phyloP scores from a whole-genome alignment of 345 rosid species.

The Euphorbia pulcherrima region DNA sequence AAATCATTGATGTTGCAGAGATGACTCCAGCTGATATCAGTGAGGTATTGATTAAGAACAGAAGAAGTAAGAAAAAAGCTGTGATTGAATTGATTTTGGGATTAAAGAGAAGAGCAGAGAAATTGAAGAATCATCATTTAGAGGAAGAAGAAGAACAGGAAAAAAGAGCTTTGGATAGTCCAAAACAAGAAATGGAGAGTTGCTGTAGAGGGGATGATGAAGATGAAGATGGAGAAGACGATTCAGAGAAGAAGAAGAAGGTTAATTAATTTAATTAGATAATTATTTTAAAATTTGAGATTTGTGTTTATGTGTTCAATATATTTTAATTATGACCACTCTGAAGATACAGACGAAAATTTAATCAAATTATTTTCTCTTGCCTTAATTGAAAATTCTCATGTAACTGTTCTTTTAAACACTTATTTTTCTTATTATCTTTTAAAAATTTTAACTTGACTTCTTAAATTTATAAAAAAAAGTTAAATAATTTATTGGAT shows the following conservation, averaged over 20 bases:
- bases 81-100: constrained; percentile 48
- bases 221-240: constrained; percentile 10
- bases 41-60: constrained; percentile 71
- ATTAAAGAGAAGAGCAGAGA: constrained; percentile 46
- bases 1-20: constrained; percentile 55
- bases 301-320: not conserved
- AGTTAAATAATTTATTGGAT: no score
- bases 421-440: no score
- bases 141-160: constrained; percentile 55
- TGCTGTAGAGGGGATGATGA: constrained; percentile 13
- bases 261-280: constrained; percentile 4
- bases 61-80: constrained; percentile 52
- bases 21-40: constrained; percentile 96
- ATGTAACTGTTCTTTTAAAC: no score
- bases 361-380: no score
- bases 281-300: not conserved
- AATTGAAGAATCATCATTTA: constrained; percentile 30
- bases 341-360: constrained; percentile 1
- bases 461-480: no score
- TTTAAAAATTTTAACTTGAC: no score
- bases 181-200: constrained; percentile 35
- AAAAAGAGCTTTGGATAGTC: constrained; percentile 77
- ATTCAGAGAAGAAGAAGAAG: not conserved
- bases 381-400: no score
- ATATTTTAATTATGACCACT: not conserved